Evolutionary conservation across 176 grass and related monocot species (phyloP), one percentile per base, ranked within the genome.

Genomic region (Luzula sylvatica): DNA sequence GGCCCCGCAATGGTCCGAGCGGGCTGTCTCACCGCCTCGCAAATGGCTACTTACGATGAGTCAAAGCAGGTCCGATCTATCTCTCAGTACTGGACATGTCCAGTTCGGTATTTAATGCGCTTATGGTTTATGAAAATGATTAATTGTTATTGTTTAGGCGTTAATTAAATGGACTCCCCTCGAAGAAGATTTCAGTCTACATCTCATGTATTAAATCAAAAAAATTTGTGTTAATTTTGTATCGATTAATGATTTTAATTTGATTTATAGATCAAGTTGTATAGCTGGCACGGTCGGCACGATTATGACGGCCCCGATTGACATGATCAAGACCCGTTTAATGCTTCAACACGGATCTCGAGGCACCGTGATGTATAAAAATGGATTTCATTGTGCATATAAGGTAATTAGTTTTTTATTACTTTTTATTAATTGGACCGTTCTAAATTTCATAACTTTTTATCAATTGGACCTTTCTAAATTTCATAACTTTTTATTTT

Each of bases 31-130:
- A 96, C 84, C 11, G 90, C 90, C 60, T 96, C 90, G 69, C 90
- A 96, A 67, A 58, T 89, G 77, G 90, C 81, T 69, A 96, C 90
- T 66, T 96, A 89, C 23, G 90, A 89, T 2, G 90, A 96, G 76
- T 65, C 84, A 20, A 96, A 96, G 40, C 77, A 96, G 90, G 75
- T 79, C 50, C 28, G 8, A 5, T 26, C 12, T 23, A 26, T 21
- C 20, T 18, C 53, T 18, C 47, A 28, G 7, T 50, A 16, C 8
- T 49, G 20, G 69, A 51, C 30, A 42, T 72, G 35, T 20, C 27
- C 46, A 20, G 32, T 26, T 49, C 55, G 40, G 26, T n/a, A n/a
- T n/a, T n/a, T n/a, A n/a, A n/a, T n/a, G n/a, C n/a, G n/a, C n/a
- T n/a, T n/a, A 53, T 29, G 8, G 21, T 62, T 48, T 38, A 46